phyloP scores from a whole-genome alignment of 495 filamentous ascomycete species.

The Emericellopsis terricola region DNA sequence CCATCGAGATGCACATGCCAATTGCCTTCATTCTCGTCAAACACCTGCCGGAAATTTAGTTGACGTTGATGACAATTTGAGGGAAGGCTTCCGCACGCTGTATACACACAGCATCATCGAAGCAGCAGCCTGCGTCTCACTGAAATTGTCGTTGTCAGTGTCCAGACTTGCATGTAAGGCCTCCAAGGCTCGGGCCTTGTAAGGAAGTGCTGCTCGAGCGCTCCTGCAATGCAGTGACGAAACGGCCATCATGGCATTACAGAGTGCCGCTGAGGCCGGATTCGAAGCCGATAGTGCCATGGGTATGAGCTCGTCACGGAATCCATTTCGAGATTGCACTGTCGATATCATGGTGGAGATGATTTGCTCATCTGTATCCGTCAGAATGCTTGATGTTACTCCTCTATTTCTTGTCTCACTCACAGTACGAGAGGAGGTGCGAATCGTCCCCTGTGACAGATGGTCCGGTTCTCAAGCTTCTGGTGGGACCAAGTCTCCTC shows the following conservation, averaged over 20 bases:
- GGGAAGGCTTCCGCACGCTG: conserved; percentile 15
- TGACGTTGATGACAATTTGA: too few relatives aligned
- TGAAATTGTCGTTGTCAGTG: conserved; percentile 9
- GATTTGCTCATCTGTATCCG: conserved; percentile 12
- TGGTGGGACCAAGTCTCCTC: too few relatives aligned
- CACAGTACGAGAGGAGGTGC: too few relatives aligned
- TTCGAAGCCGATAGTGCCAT: conserved; percentile 13
- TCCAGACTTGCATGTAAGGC: conserved; percentile 8
- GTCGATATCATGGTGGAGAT: conserved; percentile 19
- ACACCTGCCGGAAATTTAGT: conserved; percentile 9
- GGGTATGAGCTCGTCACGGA: conserved; percentile 14
- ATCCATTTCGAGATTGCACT: conserved; percentile 15
- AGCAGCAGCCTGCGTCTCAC: conserved; percentile 16
- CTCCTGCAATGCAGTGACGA: conserved; percentile 16
- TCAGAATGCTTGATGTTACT: too few relatives aligned
- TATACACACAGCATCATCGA: conserved; percentile 22
- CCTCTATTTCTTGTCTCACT: too few relatives aligned
- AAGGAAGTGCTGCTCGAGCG: conserved; percentile 11
- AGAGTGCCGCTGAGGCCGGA: conserved; percentile 11
- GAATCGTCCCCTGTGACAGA: too few relatives aligned
- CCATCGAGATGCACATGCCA: conserved; percentile 16
- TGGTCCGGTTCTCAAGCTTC: too few relatives aligned
- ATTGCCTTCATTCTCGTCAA: conserved; percentile 18
- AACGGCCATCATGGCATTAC: conserved; percentile 17
- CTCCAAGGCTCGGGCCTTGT: conserved; percentile 13